Base-by-base conservation (phyloP, 352 stramenopile species). In the Pythium dissimile region DNA sequence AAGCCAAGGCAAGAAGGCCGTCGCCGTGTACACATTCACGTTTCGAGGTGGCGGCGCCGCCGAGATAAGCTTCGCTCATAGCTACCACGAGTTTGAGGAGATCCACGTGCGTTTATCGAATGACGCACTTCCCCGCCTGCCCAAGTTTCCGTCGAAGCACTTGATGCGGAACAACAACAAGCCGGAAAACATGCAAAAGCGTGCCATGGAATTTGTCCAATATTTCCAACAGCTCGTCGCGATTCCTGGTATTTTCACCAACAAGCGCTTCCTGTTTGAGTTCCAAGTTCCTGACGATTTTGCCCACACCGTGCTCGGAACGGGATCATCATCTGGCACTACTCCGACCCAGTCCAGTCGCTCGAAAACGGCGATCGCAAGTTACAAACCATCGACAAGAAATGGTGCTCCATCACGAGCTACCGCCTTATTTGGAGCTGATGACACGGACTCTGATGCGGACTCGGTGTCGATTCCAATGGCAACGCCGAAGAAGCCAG, bases 131-230 rank as follows among this genome's bases (percentile, higher is more conserved):
- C 48, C 64, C 7, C 48, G 46, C 15, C 59, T 91, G 27, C 84
- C 82, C 2, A 94, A 90, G 48, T 90, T 94, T 46, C 84, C 84
- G 13, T 83, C 82, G 0, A 94, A 91, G 51, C 82, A 94, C 42
- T 66, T 71, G 16, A 57, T 86, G 16, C 82, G 80, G 26, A 92
- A 91, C 62, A 87, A 86, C 48, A 86, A 66, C 13, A 94, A 94
- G 51, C 77, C 82, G 0, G 84, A 94, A 23, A 92, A 92, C 35
- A 88, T 94, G 78, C 71, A 88, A 57, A 94, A 91, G 66, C 80
- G 84, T n/a, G 84, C 76, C 2, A 75, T 89, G 44, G 84, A 94
- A 47, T 81, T 92, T 30, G 66, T 84, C 18, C 52, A 83, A 45
- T 94, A 94, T 41, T 74, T 94, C 26, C 71, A 89, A 50, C 70